A percentile compares a stretch with the other conserved stretches of the same genome.
These are phyloP conservation scores for Debaryomyces maramus DNA, from an alignment of 805 yeast species.

Conservation along the genomic window DNA sequence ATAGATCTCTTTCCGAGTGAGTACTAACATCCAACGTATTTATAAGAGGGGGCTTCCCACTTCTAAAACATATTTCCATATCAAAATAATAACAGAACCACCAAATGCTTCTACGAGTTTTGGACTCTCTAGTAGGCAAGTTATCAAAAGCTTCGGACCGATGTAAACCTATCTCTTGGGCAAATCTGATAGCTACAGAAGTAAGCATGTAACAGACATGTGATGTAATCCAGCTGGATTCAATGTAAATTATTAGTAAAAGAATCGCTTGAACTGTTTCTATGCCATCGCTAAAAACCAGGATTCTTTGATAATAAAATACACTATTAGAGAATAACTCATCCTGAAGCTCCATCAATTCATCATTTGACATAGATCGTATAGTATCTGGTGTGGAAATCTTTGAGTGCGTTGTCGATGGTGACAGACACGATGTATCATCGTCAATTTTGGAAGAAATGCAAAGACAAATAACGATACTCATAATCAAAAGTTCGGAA, in stretches of 20 bases:
- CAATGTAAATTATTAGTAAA: slow-evolving; percentile 43
- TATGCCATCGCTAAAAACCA: slow-evolving; percentile 51
- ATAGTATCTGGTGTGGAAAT: slow-evolving; percentile 1
- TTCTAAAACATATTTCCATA: slow-evolving; percentile 38
- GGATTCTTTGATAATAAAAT: slow-evolving; percentile 52
- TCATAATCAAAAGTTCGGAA: slow-evolving; percentile 37
- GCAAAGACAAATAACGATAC: slow-evolving; percentile 25
- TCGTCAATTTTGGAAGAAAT: slow-evolving; percentile 22
- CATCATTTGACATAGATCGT: background rate
- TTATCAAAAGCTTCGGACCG: slow-evolving; percentile 28
- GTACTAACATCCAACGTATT: slow-evolving; percentile 33
- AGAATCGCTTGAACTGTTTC: slow-evolving; percentile 53
- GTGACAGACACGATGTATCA: slow-evolving; percentile 4
- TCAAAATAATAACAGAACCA: slow-evolving; percentile 37
- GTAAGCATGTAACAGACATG: slow-evolving; percentile 30
- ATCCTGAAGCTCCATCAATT: background rate
- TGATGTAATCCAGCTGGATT: slow-evolving; percentile 27
- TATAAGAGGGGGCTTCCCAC: slow-evolving; percentile 42
- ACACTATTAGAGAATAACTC: slow-evolving; percentile 17
- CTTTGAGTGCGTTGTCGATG: background rate
- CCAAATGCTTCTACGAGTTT: slow-evolving; percentile 33
- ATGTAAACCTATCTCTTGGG: slow-evolving; percentile 44
- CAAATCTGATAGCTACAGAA: slow-evolving; percentile 37
- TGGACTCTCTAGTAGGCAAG: slow-evolving; percentile 21
- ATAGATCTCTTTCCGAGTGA: slow-evolving; percentile 21